A percentile compares a stretch with the other conserved stretches of the same genome.
Evolutionary conservation across 495 filamentous ascomycete genomes (phyloP).

Genomic region (Halenospora varia): DNA sequence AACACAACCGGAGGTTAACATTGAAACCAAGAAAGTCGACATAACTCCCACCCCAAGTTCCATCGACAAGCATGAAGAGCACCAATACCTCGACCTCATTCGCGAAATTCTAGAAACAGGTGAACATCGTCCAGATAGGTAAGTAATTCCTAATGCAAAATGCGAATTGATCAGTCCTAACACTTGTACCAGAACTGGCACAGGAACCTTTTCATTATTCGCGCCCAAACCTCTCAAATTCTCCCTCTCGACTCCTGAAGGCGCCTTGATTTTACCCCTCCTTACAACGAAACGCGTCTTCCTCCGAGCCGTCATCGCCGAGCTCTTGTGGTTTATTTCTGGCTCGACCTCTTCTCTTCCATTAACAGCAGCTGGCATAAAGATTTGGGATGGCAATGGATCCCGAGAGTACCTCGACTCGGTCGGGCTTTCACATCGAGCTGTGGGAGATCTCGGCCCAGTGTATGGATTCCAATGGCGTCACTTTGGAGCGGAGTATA

Average conservation of each 20-base stretch:
- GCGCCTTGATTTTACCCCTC: constrained; percentile 71
- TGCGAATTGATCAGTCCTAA: not conserved
- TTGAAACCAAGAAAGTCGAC: not conserved
- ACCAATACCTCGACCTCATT: constrained; percentile 75
- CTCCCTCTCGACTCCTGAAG: constrained; percentile 59
- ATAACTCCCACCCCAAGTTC: constrained; percentile 14
- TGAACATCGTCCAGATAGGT: constrained; percentile 78
- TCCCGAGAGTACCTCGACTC: constrained; percentile 83
- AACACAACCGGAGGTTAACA: constrained; percentile 1
- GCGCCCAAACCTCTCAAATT: constrained; percentile 84
- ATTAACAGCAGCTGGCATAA: constrained; percentile 72
- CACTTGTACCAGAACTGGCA: constrained; percentile 65
- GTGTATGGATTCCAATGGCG: constrained; percentile 99
- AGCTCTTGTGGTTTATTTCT: constrained; percentile 94
- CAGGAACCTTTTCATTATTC: constrained; percentile 85
- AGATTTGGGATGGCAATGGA: constrained; percentile 98
- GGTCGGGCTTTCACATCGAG: constrained; percentile 73
- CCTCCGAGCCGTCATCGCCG: constrained; percentile 81
- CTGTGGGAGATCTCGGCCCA: constrained; percentile 85
- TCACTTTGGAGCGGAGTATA: constrained; percentile 90
- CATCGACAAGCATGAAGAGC: constrained; percentile 54
- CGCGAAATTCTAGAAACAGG: constrained; percentile 69
- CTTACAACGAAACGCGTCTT: constrained; percentile 97
- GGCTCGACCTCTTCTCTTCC: constrained; percentile 74
- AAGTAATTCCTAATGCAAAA: constrained; percentile 16